Evolutionary conservation across 257 asterid species (phyloP).

Genomic region (Solanum gracilifrons): DNA sequence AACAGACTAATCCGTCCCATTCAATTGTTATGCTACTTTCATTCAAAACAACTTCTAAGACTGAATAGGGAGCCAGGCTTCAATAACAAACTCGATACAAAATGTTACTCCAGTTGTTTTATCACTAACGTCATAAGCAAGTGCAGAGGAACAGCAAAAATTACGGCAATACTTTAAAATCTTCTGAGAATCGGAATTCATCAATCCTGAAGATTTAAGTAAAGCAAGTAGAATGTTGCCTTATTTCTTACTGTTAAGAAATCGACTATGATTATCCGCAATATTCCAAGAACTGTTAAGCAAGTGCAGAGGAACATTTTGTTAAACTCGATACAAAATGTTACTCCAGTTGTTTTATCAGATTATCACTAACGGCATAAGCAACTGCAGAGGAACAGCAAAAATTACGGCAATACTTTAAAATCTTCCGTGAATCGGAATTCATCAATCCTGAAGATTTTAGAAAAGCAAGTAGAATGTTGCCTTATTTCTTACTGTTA

Average conservation of each 20-base stretch:
- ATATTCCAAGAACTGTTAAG: too few relatives aligned
- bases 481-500: not conserved
- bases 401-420: not conserved
- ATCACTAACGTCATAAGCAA: not conserved
- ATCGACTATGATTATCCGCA: not conserved
- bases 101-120: not conserved
- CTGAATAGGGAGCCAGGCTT: not conserved
- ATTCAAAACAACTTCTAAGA: not conserved
- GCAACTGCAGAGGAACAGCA: not conserved
- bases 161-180: not conserved
- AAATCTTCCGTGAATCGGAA: not conserved
- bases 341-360: not conserved
- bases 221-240: not conserved
- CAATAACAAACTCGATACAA: not conserved
- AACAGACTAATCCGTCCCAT: not conserved
- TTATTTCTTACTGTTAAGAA: not conserved
- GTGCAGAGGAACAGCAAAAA: not conserved
- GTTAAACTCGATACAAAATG: not conserved
- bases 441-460: not conserved
- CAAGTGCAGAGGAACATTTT: too few relatives aligned
- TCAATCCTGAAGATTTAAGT: not conserved
- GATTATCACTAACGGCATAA: not conserved
- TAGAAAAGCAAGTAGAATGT: not conserved
- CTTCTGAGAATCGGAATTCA: not conserved
- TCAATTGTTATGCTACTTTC: not conserved